Evolutionary conservation across 2,329 filamentous ascomycete species (phyloP), one percentile per base, ranked within the genome.

Genomic region (Fusarium sterilihyphosum): DNA sequence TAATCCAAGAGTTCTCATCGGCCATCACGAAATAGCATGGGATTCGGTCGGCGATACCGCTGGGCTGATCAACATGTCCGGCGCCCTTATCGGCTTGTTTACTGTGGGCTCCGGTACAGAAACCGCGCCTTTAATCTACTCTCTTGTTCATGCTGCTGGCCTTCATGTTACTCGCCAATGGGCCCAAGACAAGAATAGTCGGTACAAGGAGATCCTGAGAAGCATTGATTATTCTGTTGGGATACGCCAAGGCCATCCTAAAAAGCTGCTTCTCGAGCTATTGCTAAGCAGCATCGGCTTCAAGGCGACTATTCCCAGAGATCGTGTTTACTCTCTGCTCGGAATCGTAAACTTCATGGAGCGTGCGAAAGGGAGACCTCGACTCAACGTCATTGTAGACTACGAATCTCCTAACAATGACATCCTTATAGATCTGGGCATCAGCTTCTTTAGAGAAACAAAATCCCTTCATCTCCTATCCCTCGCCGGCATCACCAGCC

Each of bases 241-340:
- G 20, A 49, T 49, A 49, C 46, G 10, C 20, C 46, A 31, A 31
- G 46, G 17, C 26, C 46, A 49, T 16, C 46, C 46, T 31, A 49
- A 31, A 12, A 49, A 49, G 26, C 29, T 49, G 14, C 46, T 49
- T 0, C 46, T 49, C 4, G 46, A 49, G 46, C 63, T 77, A 33
- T 47, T 78, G 8, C 33, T 76, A 29, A 63, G 58, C n/a, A 78
- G 64, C 50, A 70, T 66, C 29, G 70, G 73, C 18, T 76, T 74
- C 60, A 61, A 61, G 13, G 74, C 76, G 11, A 79, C 76, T 1
- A 57, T 71, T 4, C 61, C 62, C 6, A 64, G 73, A 24, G 77
- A 79, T 41, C 68, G 78, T 20, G 69, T 79, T 13, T 79, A 78
- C 47, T 73, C 73, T 11, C 65, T 79, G 29, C 68, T 79, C 2